A percentile compares a stretch with the other conserved stretches of the same genome.
phyloP scores from a whole-genome alignment of 2,329 filamentous ascomycete genomes.

The Colletotrichum sp. region DNA sequence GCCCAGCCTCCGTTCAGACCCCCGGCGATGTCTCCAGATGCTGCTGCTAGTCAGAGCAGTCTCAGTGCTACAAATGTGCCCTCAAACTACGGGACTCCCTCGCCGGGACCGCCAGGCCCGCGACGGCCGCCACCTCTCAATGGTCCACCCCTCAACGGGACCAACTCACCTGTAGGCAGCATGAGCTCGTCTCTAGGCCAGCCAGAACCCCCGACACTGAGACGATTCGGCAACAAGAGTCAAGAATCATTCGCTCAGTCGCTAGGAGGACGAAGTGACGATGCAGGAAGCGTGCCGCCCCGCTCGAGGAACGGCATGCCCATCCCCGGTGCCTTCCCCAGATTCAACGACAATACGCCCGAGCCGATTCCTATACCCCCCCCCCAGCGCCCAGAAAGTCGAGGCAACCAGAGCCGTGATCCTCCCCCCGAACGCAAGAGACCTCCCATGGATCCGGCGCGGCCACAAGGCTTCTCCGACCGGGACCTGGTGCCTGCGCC shows the following conservation, averaged over 20 bases:
- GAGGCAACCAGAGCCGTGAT: conserved; percentile 29
- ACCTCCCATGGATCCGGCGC: conserved; percentile 68
- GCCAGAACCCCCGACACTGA: conserved; percentile 46
- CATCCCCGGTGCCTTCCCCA: conserved; percentile 41
- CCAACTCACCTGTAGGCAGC: conserved; percentile 53
- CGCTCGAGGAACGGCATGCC: conserved; percentile 57
- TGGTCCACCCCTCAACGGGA: conserved; percentile 9
- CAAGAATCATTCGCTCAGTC: conserved; percentile 62
- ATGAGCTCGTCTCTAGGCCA: conserved; percentile 53
- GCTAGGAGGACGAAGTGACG: conserved; percentile 52
- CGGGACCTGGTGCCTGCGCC: conserved; percentile 63
- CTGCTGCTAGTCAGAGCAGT: conserved; percentile 23
- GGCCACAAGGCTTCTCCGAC: conserved; percentile 52
- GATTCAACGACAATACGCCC: conserved; percentile 33
- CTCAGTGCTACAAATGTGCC: conserved; percentile 21
- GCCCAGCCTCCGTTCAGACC: conserved; percentile 6
- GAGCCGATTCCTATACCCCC: conserved; percentile 28
- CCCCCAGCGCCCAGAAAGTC: conserved; percentile 28
- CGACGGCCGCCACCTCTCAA: conserved; percentile 15
- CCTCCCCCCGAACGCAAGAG: conserved; percentile 67
- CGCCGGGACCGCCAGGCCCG: conserved; percentile 26
- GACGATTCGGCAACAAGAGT: conserved; percentile 59
- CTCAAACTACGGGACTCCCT: conserved; percentile 37
- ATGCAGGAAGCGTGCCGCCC: conserved; percentile 53
- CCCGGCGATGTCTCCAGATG: conserved; percentile 5